Conservation (phyloP, 2,329 filamentous ascomycete species). For the Talaromyces sp. region DNA sequence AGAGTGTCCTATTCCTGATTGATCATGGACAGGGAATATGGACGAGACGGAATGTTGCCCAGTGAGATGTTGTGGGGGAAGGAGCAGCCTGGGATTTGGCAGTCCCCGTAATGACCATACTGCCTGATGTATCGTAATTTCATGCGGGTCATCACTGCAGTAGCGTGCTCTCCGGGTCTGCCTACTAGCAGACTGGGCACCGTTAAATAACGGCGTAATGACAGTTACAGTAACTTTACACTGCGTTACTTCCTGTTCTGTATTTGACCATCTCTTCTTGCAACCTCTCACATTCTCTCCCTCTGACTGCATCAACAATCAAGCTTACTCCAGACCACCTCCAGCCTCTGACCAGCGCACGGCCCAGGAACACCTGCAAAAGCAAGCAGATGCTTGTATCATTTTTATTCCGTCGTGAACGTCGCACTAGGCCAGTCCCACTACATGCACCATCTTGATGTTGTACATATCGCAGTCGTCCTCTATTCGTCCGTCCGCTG, state of each 20-base stretch:
- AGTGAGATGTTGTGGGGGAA: constrained; percentile 4
- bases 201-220: not conserved
- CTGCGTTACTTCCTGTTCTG: not conserved
- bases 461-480: constrained; percentile 7
- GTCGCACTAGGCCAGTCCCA: not conserved
- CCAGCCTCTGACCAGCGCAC: not conserved
- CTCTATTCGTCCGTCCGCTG: not conserved
- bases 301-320: not conserved
- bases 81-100: not conserved
- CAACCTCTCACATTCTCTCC: too few species aligned
- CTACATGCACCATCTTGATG: constrained; percentile 11
- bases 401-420: not conserved
- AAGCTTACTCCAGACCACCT: not conserved
- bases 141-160: not conserved
- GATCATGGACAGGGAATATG: constrained; percentile 2
- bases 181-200: not conserved
- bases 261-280: not conserved
- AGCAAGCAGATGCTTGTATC: not conserved
- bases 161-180: not conserved
- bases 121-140: not conserved
- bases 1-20: not conserved
- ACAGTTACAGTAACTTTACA: not conserved
- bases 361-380: not conserved
- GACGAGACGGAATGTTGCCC: not conserved
- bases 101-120: not conserved